A percentile compares a stretch with the other conserved stretches of the same genome.
These are phyloP conservation scores for Xylaria multiplex DNA, from an alignment of 2,329 filamentous ascomycete species.

Conservation along the genomic window DNA sequence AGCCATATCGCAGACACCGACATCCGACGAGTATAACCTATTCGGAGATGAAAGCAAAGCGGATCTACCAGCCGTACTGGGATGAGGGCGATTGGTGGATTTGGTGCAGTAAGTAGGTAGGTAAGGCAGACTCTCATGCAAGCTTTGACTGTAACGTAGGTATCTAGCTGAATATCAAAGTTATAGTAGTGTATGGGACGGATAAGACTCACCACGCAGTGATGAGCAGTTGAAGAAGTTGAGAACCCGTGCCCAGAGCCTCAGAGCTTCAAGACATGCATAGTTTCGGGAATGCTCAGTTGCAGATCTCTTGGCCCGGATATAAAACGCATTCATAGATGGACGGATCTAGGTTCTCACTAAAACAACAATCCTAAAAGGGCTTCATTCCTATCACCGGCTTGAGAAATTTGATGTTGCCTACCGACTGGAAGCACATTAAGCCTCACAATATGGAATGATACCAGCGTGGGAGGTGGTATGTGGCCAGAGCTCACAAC, in stretches of 20 bases:
- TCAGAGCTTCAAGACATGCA: constrained; percentile 7
- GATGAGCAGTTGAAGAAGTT: background rate
- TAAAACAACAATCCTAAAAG: background rate
- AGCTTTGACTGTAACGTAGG: constrained; percentile 6
- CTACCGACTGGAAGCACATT: background rate
- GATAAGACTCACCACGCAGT: constrained; percentile 5
- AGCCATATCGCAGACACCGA: background rate
- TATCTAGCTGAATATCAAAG: background rate
- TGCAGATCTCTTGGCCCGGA: background rate
- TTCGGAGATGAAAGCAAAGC: constrained; percentile 4
- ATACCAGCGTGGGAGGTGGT: constrained; percentile 1
- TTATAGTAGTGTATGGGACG: background rate
- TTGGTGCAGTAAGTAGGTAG: background rate
- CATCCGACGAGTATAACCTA: background rate
- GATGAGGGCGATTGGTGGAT: background rate
- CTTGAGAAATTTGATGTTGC: background rate
- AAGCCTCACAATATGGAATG: background rate
- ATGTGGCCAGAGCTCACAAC: constrained; percentile 20
- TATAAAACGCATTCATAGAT: background rate
- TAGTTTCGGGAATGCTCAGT: background rate
- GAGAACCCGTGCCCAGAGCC: background rate
- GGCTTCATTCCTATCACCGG: background rate
- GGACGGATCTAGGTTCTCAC: background rate
- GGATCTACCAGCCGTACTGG: background rate
- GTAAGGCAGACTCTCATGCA: constrained; percentile 10